These are phyloP conservation scores for Globisporangium nunn DNA, from an alignment of 352 stramenopile genomes.

Conservation along the genomic window DNA sequence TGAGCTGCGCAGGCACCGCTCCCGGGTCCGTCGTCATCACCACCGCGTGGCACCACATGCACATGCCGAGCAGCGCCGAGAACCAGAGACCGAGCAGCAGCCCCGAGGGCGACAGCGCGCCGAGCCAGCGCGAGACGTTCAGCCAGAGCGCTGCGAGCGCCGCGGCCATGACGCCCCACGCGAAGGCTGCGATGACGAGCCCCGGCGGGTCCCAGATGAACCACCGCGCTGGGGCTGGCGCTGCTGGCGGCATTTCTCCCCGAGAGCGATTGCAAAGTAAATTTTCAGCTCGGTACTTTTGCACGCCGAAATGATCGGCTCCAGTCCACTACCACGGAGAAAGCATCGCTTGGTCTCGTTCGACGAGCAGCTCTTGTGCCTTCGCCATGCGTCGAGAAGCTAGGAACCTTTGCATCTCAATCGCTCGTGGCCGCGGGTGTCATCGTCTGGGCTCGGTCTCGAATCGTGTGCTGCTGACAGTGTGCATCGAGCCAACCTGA, in stretches of 20 bases:
- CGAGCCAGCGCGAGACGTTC: constrained; percentile 53
- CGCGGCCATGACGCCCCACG: constrained; percentile 42
- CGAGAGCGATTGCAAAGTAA: too few relatives aligned
- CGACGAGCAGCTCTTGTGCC: too few relatives aligned
- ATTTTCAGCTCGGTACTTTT: too few relatives aligned
- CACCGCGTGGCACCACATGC: constrained; percentile 58
- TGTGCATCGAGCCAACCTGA: constrained; percentile 3
- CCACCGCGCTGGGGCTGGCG: constrained; percentile 15
- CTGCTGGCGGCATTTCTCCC: too few relatives aligned
- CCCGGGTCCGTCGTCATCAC: constrained; percentile 77
- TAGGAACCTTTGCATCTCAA: too few relatives aligned
- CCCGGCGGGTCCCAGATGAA: constrained; percentile 61
- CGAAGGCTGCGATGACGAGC: constrained; percentile 56
- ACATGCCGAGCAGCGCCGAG: constrained; percentile 53
- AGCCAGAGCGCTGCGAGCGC: constrained; percentile 34
- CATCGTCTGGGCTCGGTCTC: too few relatives aligned
- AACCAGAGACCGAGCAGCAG: constrained; percentile 38
- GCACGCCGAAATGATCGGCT: too few relatives aligned
- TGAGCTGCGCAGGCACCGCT: constrained; percentile 44
- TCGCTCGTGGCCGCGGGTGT: too few relatives aligned
- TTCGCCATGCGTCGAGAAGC: too few relatives aligned
- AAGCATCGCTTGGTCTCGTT: too few relatives aligned
- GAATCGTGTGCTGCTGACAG: too few relatives aligned
- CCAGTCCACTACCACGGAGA: too few relatives aligned
- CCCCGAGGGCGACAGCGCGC: constrained; percentile 39